Conservation (phyloP, 495 filamentous ascomycete genomes). For the Apodospora peruviana region DNA sequence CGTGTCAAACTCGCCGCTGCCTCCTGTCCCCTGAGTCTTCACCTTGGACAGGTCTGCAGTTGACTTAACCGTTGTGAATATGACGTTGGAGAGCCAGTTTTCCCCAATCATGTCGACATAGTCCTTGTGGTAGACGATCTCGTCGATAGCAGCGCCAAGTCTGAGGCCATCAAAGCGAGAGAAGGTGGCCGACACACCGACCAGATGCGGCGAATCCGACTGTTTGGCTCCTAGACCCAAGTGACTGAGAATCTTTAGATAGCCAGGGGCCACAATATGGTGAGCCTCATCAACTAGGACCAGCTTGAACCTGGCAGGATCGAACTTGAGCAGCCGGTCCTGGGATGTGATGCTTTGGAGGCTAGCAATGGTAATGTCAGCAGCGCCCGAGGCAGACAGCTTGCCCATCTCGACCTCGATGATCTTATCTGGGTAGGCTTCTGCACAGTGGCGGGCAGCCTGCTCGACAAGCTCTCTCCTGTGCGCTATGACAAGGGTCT, state of each 20-base stretch:
- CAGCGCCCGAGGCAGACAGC: constrained; percentile 62
- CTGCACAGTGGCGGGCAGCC: constrained; percentile 74
- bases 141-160: constrained; percentile 82
- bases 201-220: constrained; percentile 59
- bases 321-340: constrained; percentile 73
- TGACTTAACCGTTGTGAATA: constrained; percentile 89
- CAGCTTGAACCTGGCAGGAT: constrained; percentile 77
- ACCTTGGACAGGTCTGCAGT: constrained; percentile 70
- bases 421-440: constrained; percentile 69
- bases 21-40: constrained; percentile 37
- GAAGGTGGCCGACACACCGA: constrained; percentile 92
- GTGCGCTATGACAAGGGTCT: constrained; percentile 89
- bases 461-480: constrained; percentile 94
- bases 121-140: constrained; percentile 96
- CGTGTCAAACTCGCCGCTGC: constrained; percentile 72
- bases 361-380: constrained; percentile 94
- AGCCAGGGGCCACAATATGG: constrained; percentile 83
- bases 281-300: constrained; percentile 97
- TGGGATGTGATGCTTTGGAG: constrained; percentile 71
- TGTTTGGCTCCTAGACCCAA: constrained; percentile 60
- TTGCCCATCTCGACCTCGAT: constrained; percentile 90
- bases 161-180: constrained; percentile 84
- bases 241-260: constrained; percentile 65
- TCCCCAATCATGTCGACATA: constrained; percentile 96
- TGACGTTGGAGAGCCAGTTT: constrained; percentile 73